A percentile compares a stretch with the other conserved stretches of the same genome.
Evolutionary conservation across 2,329 filamentous ascomycete genomes (phyloP).

Genomic region (Thelonectria olida): DNA sequence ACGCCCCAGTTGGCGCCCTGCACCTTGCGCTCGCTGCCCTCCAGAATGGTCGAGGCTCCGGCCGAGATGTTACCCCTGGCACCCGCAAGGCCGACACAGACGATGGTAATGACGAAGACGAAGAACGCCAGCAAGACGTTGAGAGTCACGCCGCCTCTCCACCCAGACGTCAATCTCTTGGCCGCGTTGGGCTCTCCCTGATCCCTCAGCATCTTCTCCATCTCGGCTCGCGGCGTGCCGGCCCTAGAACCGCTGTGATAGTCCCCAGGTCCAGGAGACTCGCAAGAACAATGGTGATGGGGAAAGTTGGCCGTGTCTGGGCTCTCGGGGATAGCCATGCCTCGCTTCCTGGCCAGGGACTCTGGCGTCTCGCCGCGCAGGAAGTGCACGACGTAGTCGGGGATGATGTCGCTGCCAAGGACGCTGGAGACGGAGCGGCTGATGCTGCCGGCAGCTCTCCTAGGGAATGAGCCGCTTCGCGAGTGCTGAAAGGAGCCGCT

Average conservation of each 20-base stretch:
- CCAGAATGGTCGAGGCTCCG: slow-evolving; percentile 49
- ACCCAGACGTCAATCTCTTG: slow-evolving; percentile 49
- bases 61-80: slow-evolving; percentile 44
- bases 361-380: slow-evolving; percentile 65
- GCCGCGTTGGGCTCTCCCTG: slow-evolving; percentile 37
- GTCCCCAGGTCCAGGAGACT: slow-evolving; percentile 24
- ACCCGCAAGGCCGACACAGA: slow-evolving; percentile 50
- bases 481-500: slow-evolving; percentile 33
- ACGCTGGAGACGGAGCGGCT: slow-evolving; percentile 42
- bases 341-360: slow-evolving; percentile 56
- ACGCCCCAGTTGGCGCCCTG: slow-evolving; percentile 51
- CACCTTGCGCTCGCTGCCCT: slow-evolving; percentile 50
- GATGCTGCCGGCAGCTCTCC: slow-evolving; percentile 39
- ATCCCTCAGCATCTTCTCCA: slow-evolving; percentile 38
- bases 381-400: slow-evolving; percentile 65
- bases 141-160: slow-evolving; percentile 58
- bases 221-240: slow-evolving; percentile 34
- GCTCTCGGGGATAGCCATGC: slow-evolving; percentile 33
- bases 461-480: slow-evolving; percentile 34
- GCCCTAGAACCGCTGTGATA: slow-evolving; percentile 32
- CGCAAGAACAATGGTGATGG: slow-evolving; percentile 9
- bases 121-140: slow-evolving; percentile 53
- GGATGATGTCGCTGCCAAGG: slow-evolving; percentile 57
- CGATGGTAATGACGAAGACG: slow-evolving; percentile 49
- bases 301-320: slow-evolving; percentile 39